Evolutionary conservation across 176 grass and related monocot genomes (phyloP), one percentile per base, ranked within the genome.

Genomic region (Phoenix dactylifera): DNA sequence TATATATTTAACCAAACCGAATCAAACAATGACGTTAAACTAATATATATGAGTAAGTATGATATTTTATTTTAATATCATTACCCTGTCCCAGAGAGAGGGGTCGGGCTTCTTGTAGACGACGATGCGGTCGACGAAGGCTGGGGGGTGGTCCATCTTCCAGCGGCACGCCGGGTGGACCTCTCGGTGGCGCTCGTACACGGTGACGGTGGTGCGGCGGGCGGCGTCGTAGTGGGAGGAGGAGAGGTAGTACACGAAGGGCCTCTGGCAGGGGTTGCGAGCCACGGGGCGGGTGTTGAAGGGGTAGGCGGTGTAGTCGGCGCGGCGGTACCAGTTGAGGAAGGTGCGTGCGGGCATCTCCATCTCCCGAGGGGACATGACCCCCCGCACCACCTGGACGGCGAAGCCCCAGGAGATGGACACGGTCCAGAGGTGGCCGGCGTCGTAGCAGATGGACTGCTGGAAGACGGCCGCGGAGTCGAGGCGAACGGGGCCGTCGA

Each of bases 61-160:
- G 2, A 44, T 39, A 39, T 39, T 10, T 39, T 39, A 39, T 39
- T 9, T 39, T 10, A 39, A 10, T 10, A 39, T 39, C 4, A 15
- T 65, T 72, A 96, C 92, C 72, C 86, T 69, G 50, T 87, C 74
- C 92, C 92, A 97, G 5, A 97, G 87, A 18, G 68, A 75, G 12
- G 92, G 84, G 67, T 97, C 87, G 72, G 87, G 87, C 44, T 80
- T 97, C 75, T 97, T 97, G 71, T 69, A 75, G 68, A 97, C 80
- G 76, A 91, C 60, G 76, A 91, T 26, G 83, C 25, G 59, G 74
- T 97, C 75, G 16, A 97, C 74, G 50, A 88, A 62, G 49, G 81
- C 69, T 22, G 62, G 26, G 0, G 92, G 92, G 48, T 90, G 80
- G 19, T 72, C 61, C 58, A 77, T 74, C 62, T 82, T 85, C 92